phyloP scores from a whole-genome alignment of 164 flowering plant species.

The Stephania japonica region DNA sequence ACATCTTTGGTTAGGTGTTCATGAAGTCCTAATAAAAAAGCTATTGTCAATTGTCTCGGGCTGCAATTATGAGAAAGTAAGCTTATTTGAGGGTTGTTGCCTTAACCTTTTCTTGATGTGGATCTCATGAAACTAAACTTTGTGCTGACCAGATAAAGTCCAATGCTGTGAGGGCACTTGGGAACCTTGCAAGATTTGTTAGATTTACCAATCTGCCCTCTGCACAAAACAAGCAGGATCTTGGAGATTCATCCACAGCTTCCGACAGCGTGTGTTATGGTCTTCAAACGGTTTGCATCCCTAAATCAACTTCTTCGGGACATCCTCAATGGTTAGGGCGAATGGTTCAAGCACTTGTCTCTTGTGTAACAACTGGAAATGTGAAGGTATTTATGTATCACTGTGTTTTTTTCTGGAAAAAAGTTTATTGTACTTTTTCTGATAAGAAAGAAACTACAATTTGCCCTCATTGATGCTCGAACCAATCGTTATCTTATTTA shows the following conservation, averaged over 20 bases:
- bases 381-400: constrained; percentile 57
- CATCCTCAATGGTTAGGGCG: constrained; percentile 42
- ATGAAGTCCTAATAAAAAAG: too few species aligned
- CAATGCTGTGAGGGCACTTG: constrained; percentile 97
- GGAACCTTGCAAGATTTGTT: constrained; percentile 73
- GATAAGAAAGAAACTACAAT: too few species aligned
- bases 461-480: too few species aligned
- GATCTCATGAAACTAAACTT: constrained; percentile 3
- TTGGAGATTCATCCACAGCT: constrained; percentile 11
- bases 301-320: constrained; percentile 16
- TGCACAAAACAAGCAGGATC: constrained; percentile 18
- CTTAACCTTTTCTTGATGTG: background rate
- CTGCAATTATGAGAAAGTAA: background rate
- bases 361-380: constrained; percentile 90
- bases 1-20: too few species aligned
- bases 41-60: background rate
- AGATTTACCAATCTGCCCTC: constrained; percentile 26
- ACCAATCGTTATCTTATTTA: background rate
- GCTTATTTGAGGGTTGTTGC: background rate
- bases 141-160: constrained; percentile 57
- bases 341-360: constrained; percentile 86
- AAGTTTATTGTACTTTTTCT: background rate
- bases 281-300: background rate
- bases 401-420: background rate
- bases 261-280: constrained; percentile 8